Percentiles rank a stretch among this genome's conserved stretches.
These are phyloP conservation scores for Penicillium cosmopolitanum DNA, from an alignment of 495 filamentous ascomycete species.

Conservation along the genomic window DNA sequence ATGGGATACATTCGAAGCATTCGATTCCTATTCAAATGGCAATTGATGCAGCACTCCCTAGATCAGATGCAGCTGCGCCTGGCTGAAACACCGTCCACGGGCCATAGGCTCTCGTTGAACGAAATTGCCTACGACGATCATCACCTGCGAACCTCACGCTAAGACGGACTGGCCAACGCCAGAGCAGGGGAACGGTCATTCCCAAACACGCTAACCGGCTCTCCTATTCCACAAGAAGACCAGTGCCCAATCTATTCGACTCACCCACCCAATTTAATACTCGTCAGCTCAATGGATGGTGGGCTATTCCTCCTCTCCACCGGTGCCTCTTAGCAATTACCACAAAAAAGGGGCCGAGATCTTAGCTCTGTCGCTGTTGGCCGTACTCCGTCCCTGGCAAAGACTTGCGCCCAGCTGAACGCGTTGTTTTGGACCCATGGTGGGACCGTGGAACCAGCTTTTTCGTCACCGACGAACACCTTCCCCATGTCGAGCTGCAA, in stretches of 20 bases:
- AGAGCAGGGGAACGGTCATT: slow-evolving; percentile 19
- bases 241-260: slow-evolving; percentile 23
- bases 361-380: not conserved
- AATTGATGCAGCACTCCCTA: slow-evolving; percentile 1
- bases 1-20: not conserved
- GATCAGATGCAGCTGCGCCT: slow-evolving; percentile 19
- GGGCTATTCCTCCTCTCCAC: not conserved
- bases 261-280: slow-evolving; percentile 9
- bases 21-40: not conserved
- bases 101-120: slow-evolving; percentile 30
- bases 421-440: slow-evolving; percentile 24
- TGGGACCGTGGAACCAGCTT: slow-evolving; percentile 22
- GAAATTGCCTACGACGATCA: slow-evolving; percentile 41
- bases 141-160: slow-evolving; percentile 24
- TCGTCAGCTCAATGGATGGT: not conserved
- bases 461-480: slow-evolving; percentile 28
- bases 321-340: not conserved
- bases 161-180: slow-evolving; percentile 19
- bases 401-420: slow-evolving; percentile 10
- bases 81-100: slow-evolving; percentile 37
- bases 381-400: not conserved
- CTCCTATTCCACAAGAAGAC: slow-evolving; percentile 22
- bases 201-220: slow-evolving; percentile 31
- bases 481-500: slow-evolving; percentile 19
- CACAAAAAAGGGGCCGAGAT: slow-evolving; percentile 15